Evolutionary conservation across 2,329 filamentous ascomycete species (phyloP).

Genomic region (Tolypocladium sp.): DNA sequence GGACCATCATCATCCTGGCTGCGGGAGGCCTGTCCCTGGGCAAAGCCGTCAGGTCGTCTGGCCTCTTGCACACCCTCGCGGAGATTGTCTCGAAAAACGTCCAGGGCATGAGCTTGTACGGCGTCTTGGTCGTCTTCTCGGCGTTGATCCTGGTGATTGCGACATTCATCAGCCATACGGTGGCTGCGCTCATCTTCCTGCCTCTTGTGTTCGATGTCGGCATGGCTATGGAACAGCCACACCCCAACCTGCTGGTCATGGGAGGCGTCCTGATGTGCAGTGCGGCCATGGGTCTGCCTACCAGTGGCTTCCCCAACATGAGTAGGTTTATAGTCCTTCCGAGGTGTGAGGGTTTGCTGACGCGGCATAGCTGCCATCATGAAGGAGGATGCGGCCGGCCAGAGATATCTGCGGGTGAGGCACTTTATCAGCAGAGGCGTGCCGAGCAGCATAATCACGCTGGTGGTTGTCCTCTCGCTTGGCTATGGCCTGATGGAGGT

Average conservation of each 20-base stretch:
- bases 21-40: slow-evolving; percentile 87
- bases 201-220: slow-evolving; percentile 86
- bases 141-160: slow-evolving; percentile 81
- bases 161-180: slow-evolving; percentile 96
- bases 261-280: slow-evolving; percentile 91
- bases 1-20: slow-evolving; percentile 98
- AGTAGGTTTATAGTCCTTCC: slow-evolving; percentile 53
- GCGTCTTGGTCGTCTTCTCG: slow-evolving; percentile 78
- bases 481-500: slow-evolving; percentile 87
- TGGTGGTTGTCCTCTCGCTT: slow-evolving; percentile 74
- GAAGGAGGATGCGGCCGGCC: slow-evolving; percentile 94
- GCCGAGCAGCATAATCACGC: slow-evolving; percentile 73
- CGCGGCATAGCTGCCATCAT: slow-evolving; percentile 73
- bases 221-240: slow-evolving; percentile 73
- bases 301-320: slow-evolving; percentile 97
- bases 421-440: slow-evolving; percentile 95
- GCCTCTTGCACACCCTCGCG: slow-evolving; percentile 83
- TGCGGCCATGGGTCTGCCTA: slow-evolving; percentile 91
- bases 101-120: slow-evolving; percentile 72
- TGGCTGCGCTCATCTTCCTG: slow-evolving; percentile 88
- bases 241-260: slow-evolving; percentile 94
- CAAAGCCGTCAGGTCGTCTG: slow-evolving; percentile 89
- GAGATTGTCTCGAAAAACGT: slow-evolving; percentile 64
- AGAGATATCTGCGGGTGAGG: slow-evolving; percentile 82
- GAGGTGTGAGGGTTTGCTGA: slow-evolving; percentile 10